A percentile compares a stretch with the other conserved stretches of the same genome.
Evolutionary conservation across 75 land plant species (phyloP).

Genomic region (Ceratopteris richardii): DNA sequence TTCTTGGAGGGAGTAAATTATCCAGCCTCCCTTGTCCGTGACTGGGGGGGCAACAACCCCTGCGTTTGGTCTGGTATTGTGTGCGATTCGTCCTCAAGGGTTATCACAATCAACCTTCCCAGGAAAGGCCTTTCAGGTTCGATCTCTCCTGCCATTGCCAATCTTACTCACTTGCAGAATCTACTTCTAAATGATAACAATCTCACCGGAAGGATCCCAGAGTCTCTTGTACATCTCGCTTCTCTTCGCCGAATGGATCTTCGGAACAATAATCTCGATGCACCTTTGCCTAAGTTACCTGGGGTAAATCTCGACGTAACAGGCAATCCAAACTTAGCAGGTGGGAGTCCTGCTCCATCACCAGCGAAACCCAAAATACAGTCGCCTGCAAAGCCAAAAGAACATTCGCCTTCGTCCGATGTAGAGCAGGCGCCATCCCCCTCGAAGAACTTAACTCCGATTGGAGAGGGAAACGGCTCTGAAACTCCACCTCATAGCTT

Average conservation of each 20-base stretch:
- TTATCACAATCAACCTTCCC: conserved; percentile 41
- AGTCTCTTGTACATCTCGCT: conserved; percentile 32
- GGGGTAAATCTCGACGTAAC: conserved; percentile 24
- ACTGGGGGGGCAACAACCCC: conserved; percentile 56
- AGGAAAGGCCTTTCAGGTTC: conserved; percentile 47
- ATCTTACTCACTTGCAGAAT: conserved; percentile 26
- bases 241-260: conserved; percentile 43
- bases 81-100: conserved; percentile 30
- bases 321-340: conserved; percentile 31
- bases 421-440: conserved; percentile 14
- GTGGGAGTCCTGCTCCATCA: too few relatives aligned
- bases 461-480: too few relatives aligned
- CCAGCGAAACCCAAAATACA: too few relatives aligned
- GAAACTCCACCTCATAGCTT: too few relatives aligned
- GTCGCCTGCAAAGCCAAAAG: too few relatives aligned
- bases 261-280: conserved; percentile 40
- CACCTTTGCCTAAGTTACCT: conserved; percentile 61
- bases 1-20: conserved; percentile 29
- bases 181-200: conserved; percentile 39
- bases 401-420: too few relatives aligned
- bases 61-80: conserved; percentile 55
- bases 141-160: conserved; percentile 53
- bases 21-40: conserved; percentile 28
- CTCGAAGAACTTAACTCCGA: background rate
- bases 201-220: conserved; percentile 56